Evolutionary conservation across 331 rosid species (phyloP).

Genomic region (Acacia concinna): DNA sequence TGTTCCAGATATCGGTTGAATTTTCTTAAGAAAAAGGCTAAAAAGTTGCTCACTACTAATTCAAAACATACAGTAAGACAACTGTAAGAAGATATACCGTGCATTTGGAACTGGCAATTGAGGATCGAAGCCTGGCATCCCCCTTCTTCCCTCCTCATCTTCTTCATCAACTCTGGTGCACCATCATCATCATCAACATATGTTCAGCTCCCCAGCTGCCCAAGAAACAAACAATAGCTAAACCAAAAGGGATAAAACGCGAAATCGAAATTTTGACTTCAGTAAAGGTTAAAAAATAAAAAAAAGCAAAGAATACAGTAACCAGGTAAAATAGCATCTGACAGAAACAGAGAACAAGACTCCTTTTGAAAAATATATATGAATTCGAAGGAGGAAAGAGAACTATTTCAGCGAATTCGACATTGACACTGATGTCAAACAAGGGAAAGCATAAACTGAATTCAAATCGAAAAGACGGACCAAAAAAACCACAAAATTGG

Average conservation of each 20-base stretch:
- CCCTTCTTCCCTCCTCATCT: slow-evolving; percentile 40
- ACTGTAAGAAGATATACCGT: slow-evolving; percentile 24
- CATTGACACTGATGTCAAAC: neutral
- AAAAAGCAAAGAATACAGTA: slow-evolving; percentile 19
- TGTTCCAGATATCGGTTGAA: neutral
- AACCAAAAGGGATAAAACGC: slow-evolving; percentile 14
- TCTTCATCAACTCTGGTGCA: slow-evolving; percentile 28
- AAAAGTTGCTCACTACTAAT: neutral
- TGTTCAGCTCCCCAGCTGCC: slow-evolving; percentile 16
- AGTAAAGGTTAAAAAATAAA: no score
- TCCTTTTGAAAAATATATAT: neutral
- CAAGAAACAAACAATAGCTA: slow-evolving; percentile 17
- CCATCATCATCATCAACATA: slow-evolving; percentile 3
- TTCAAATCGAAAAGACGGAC: neutral
- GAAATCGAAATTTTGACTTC: slow-evolving; percentile 16
- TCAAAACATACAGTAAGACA: slow-evolving; percentile 12
- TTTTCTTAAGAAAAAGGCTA: neutral
- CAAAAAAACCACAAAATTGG: slow-evolving; percentile 20
- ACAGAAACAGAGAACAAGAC: neutral
- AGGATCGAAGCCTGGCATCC: slow-evolving; percentile 44
- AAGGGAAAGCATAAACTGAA: neutral
- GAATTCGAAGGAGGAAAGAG: slow-evolving; percentile 13
- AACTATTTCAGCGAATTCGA: slow-evolving; percentile 7
- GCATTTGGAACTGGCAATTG: slow-evolving; percentile 36
- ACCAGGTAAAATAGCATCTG: slow-evolving; percentile 6